These are phyloP conservation scores for Suillus ampliporus DNA, from an alignment of 768 basidiomycete genomes.

Conservation along the genomic window DNA sequence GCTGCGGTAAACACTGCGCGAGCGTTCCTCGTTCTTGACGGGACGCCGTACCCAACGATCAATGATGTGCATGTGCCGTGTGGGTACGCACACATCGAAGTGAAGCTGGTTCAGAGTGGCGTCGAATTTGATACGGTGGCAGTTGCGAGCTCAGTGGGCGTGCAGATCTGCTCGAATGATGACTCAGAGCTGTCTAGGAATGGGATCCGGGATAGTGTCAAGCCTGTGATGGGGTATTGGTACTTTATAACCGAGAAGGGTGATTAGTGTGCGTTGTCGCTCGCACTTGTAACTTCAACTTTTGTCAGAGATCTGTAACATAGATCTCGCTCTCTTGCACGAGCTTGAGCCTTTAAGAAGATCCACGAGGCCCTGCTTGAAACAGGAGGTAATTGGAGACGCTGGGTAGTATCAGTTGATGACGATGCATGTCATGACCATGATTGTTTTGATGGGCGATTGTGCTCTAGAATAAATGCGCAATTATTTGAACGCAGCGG, in stretches of 20 bases:
- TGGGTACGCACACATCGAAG: conserved; percentile 35
- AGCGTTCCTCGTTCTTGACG: conserved; percentile 32
- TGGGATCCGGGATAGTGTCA: conserved; percentile 38
- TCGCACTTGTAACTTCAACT: too few species aligned
- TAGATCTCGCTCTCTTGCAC: too few species aligned
- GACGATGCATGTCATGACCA: too few species aligned
- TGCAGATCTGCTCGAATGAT: conserved; percentile 38
- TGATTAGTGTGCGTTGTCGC: background rate
- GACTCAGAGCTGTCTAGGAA: conserved; percentile 37
- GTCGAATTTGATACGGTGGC: conserved; percentile 33
- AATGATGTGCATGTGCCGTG: conserved; percentile 34
- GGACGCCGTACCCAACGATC: conserved; percentile 36
- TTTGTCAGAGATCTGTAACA: too few species aligned
- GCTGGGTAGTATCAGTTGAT: too few species aligned
- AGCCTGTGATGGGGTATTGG: conserved; percentile 40
- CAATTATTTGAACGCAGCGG: background rate
- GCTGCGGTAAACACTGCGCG: conserved; percentile 34
- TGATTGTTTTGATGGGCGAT: background rate
- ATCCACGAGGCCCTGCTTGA: too few species aligned
- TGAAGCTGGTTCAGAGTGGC: conserved; percentile 36
- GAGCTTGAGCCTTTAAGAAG: too few species aligned
- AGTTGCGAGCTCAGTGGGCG: conserved; percentile 36
- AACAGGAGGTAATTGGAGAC: too few species aligned
- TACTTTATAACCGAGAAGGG: conserved; percentile 21
- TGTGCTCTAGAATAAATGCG: background rate